A percentile compares a stretch with the other conserved stretches of the same genome.
Conservation (phyloP, 257 asterid genomes). For the Gardenia jasminoides region DNA sequence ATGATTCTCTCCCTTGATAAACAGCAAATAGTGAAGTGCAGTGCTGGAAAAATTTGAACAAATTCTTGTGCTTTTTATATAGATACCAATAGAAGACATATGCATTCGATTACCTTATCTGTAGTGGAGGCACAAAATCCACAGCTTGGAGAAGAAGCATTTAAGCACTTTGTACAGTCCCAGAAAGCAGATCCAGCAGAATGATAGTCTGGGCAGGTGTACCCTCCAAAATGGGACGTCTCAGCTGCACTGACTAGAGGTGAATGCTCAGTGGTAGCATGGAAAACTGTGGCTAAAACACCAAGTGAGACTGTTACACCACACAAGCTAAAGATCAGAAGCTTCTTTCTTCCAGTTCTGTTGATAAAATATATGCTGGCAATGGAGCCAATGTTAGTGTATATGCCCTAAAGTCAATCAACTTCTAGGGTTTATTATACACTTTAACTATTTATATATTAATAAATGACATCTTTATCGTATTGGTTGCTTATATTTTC, state of each 20-base stretch:
- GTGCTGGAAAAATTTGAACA: no score
- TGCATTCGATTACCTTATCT: slow-evolving; percentile 29
- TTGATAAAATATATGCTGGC: slow-evolving; percentile 46
- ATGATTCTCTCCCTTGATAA: no score
- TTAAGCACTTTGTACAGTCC: slow-evolving; percentile 48
- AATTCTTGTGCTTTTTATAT: not conserved
- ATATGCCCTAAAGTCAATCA: no score
- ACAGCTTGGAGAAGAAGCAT: slow-evolving; percentile 33
- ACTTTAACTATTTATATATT: no score
- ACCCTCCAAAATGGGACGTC: slow-evolving; percentile 26
- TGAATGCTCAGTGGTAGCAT: slow-evolving; percentile 34
- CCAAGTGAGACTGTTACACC: slow-evolving; percentile 41
- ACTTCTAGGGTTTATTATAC: no score
- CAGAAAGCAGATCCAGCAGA: slow-evolving; percentile 26
- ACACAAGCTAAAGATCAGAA: slow-evolving; percentile 30
- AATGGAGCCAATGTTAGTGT: slow-evolving; percentile 46
- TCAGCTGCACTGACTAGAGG: slow-evolving; percentile 29
- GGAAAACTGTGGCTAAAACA: slow-evolving; percentile 37
- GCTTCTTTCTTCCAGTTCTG: slow-evolving; percentile 45
- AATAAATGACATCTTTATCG: no score
- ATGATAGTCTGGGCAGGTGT: slow-evolving; percentile 33
- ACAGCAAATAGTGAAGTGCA: no score
- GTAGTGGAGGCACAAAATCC: slow-evolving; percentile 45
- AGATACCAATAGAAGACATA: not conserved
- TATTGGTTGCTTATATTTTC: no score